Evolutionary conservation across 2,329 filamentous ascomycete genomes (phyloP).

Genomic region (Pyrenochaeta sp.): DNA sequence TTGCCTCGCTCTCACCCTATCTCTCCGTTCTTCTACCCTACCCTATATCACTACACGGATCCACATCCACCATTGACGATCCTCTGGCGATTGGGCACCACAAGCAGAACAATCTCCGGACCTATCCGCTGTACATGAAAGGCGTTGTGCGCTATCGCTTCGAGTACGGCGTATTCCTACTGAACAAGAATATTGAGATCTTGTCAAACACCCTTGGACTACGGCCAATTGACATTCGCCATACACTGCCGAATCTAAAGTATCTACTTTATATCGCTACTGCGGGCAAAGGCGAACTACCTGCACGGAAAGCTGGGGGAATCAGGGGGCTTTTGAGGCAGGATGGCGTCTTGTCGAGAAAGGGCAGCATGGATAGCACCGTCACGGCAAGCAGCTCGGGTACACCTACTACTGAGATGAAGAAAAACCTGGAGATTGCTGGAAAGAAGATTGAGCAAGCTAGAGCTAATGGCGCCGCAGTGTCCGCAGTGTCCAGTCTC

Average conservation of each 20-base stretch:
- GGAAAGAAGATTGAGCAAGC: constrained; percentile 18
- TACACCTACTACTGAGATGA: constrained; percentile 27
- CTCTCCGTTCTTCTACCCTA: constrained; percentile 82
- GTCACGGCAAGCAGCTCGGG: constrained; percentile 37
- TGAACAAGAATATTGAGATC: constrained; percentile 93
- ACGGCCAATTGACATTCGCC: constrained; percentile 85
- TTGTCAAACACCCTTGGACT: constrained; percentile 71
- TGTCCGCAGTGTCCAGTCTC: constrained; percentile 14
- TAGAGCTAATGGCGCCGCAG: constrained; percentile 27
- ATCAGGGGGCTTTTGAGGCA: constrained; percentile 44
- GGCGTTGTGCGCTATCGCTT: constrained; percentile 84
- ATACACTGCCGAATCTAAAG: constrained; percentile 92
- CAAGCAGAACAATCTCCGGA: constrained; percentile 43
- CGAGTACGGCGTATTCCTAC: constrained; percentile 94
- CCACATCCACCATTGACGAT: constrained; percentile 78
- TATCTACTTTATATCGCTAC: constrained; percentile 91
- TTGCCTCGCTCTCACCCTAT: constrained; percentile 82
- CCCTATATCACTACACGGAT: constrained; percentile 75
- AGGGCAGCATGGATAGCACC: constrained; percentile 45
- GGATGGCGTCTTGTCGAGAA: constrained; percentile 34
- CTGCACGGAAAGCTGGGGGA: constrained; percentile 50
- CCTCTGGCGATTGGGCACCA: constrained; percentile 64
- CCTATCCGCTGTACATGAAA: constrained; percentile 80
- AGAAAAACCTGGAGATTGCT: constrained; percentile 24
- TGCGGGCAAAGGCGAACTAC: constrained; percentile 73